These are phyloP conservation scores for Deuterostichococcus epilithicus DNA, from an alignment of 139 green algal genomes.

Conservation along the genomic window DNA sequence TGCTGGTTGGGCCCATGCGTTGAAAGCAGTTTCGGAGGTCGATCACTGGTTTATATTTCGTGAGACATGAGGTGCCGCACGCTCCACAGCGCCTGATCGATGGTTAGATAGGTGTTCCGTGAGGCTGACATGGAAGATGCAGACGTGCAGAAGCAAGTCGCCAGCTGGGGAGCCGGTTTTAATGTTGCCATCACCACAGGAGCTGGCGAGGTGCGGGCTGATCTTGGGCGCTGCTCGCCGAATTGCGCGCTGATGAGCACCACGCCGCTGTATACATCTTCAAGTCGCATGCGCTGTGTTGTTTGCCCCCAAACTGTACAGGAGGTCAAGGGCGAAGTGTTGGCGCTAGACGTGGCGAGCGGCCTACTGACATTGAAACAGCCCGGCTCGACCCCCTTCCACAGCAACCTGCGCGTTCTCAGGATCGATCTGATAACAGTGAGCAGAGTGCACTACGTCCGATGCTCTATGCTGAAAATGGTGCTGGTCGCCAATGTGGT, in stretches of 20 bases:
- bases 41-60: background rate
- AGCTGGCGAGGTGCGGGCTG: background rate
- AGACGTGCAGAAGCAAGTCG: slow-evolving; percentile 10
- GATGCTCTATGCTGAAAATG: too few relatives aligned
- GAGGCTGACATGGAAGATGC: slow-evolving; percentile 11
- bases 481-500: background rate
- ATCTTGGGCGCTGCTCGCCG: too few relatives aligned
- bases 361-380: slow-evolving; percentile 23
- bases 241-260: too few relatives aligned
- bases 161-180: slow-evolving; percentile 9
- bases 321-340: slow-evolving; percentile 29
- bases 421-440: background rate
- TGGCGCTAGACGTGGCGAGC: slow-evolving; percentile 27
- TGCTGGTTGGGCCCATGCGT: background rate
- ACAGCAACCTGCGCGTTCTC: slow-evolving; percentile 31
- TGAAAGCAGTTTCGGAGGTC: slow-evolving; percentile 1
- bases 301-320: too few relatives aligned
- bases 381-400: slow-evolving; percentile 35
- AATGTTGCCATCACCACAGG: background rate
- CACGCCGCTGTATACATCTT: background rate
- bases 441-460: background rate
- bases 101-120: slow-evolving; percentile 2
- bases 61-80: background rate
- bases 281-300: too few relatives aligned
- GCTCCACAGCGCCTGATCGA: background rate